A percentile compares a stretch with the other conserved stretches of the same genome.
phyloP scores from a whole-genome alignment of 116 monocot species.

The Cymodocea nodosa region DNA sequence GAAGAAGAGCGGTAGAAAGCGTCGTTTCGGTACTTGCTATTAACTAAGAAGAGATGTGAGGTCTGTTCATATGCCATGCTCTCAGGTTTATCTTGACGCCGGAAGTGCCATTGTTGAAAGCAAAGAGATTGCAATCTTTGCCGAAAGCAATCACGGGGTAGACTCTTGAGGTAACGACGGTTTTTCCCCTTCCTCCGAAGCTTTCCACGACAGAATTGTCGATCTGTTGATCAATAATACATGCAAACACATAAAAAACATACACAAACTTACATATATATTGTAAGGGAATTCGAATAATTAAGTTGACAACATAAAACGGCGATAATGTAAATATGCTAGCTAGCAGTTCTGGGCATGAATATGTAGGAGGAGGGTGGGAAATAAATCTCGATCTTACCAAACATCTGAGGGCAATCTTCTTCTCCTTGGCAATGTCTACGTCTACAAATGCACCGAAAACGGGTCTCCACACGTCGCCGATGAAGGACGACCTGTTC shows the following conservation, averaged over 20 bases:
- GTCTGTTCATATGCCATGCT: conserved; percentile 44
- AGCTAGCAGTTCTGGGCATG: too few relatives aligned
- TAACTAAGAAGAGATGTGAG: not conserved
- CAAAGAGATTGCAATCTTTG: conserved; percentile 23
- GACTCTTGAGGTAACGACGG: conserved; percentile 44
- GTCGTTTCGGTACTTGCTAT: too few relatives aligned
- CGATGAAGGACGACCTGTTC: conserved; percentile 32
- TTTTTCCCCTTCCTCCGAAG: conserved; percentile 49
- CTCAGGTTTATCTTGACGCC: conserved; percentile 26
- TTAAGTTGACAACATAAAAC: too few relatives aligned
- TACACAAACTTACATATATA: too few relatives aligned
- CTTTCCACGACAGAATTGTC: conserved; percentile 67
- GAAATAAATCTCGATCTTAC: conserved; percentile 12
- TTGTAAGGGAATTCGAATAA: too few relatives aligned
- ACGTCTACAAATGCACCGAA: conserved; percentile 54
- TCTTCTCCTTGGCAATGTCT: conserved; percentile 28
- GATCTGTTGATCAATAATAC: too few relatives aligned
- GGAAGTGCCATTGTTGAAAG: conserved; percentile 47
- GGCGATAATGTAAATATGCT: too few relatives aligned
- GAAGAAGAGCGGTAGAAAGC: too few relatives aligned
- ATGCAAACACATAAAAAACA: too few relatives aligned
- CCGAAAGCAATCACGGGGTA: conserved; percentile 34
- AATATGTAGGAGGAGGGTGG: too few relatives aligned
- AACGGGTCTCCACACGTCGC: conserved; percentile 30
- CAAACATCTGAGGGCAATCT: conserved; percentile 43